phyloP scores from a whole-genome alignment of 2,329 filamentous ascomycete species.

The Zymoseptoria crescenta region DNA sequence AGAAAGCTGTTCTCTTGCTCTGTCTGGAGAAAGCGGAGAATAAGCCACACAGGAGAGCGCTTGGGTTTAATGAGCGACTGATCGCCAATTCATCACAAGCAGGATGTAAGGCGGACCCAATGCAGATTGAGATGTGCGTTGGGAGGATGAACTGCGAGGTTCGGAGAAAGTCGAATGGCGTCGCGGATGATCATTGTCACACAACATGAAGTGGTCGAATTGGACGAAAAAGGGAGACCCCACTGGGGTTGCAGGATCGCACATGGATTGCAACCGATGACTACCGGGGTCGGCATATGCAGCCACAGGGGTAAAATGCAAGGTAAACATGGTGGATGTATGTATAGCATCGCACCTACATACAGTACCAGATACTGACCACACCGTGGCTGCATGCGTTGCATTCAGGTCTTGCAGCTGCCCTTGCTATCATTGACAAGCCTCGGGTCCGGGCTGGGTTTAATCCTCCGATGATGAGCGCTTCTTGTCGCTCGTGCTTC shows the following conservation, averaged over 20 bases:
- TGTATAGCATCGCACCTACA: background rate
- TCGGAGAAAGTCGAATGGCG: background rate
- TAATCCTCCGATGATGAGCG: background rate
- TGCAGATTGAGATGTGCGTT: background rate
- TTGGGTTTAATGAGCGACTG: background rate
- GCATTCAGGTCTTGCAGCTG: background rate
- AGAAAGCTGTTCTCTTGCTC: background rate
- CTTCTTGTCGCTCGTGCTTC: background rate
- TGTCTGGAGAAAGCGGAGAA: background rate
- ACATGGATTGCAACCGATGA: background rate
- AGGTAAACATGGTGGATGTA: background rate
- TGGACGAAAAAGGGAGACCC: background rate
- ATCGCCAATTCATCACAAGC: background rate
- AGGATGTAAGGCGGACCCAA: background rate
- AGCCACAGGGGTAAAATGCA: background rate
- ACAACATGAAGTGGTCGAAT: background rate
- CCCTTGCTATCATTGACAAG: background rate
- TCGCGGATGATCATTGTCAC: background rate
- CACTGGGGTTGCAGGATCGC: background rate
- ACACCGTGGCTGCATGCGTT: background rate
- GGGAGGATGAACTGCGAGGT: background rate
- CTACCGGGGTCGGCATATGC: background rate
- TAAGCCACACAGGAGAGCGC: background rate
- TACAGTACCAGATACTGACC: background rate
- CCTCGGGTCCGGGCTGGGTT: background rate